Evolutionary conservation across 2,329 filamentous ascomycete genomes (phyloP), one percentile per base, ranked within the genome.

Genomic region (Exophiala aquamarina): DNA sequence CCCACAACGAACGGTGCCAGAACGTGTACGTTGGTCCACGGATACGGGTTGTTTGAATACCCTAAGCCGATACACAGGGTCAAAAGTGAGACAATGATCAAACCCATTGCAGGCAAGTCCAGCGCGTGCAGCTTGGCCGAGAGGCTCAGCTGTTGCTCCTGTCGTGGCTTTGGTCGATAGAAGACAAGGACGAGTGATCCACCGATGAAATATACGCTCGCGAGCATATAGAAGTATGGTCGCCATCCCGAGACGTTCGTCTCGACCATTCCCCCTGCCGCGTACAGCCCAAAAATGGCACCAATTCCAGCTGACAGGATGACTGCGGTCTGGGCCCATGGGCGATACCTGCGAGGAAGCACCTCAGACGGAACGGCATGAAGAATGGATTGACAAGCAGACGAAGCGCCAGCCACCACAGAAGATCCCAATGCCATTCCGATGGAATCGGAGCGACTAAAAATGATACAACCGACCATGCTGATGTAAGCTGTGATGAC

Each of bases 321-420:
- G 26, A 44, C 10, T 11, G 33, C 33, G 14, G 33, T 19, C 28
- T 38, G 42, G 10, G 34, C 42, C 4, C 13, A 13, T 14, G 42
- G 19, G 10, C 42, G 15, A 33, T 37, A 37, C 18, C 33, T 37
- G 4, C 42, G 32, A 23, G 42, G 42, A 21, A 44, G n/a, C 15
- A 44, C 29, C 28, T 44, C 42, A 29, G 42, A 44, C 26, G 26
- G n/a, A 18, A 38, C 33, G 7, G 42, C 33, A 29, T 37, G 42
- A 9, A 23, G 26, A 9, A 44, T n/a, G 11, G 42, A 15, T 17
- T 44, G 42, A 10, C 15, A 29, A 4, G 21, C n/a, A 7, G 26
- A 15, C 8, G 31, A 31, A 13, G 38, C 18, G 18, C 40, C 40
- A 4, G 10, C 13, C 3, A 43, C 34, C 11, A 21, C 17, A 15